A percentile compares a stretch with the other conserved stretches of the same genome.
phyloP scores from a whole-genome alignment of 1,139 yeast genomes.

The Williopsis jadinii region DNA sequence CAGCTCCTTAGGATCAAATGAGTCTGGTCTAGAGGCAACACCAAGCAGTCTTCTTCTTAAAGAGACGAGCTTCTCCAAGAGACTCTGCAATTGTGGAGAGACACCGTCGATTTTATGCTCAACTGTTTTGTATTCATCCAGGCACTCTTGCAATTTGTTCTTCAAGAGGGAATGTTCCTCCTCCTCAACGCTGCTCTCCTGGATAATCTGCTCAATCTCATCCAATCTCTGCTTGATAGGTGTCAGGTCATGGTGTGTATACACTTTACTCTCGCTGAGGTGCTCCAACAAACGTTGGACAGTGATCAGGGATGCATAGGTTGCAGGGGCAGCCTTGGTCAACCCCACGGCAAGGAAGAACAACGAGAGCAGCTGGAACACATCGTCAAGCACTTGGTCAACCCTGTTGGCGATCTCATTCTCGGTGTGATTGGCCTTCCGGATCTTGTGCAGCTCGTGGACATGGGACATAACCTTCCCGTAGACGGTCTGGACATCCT shows the following conservation, averaged over 20 bases:
- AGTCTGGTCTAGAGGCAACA: conserved; percentile 35
- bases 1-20: conserved; percentile 25
- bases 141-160: conserved; percentile 52
- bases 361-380: conserved; percentile 76
- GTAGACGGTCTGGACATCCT: conserved; percentile 52
- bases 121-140: conserved; percentile 44
- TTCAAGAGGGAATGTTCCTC: conserved; percentile 55
- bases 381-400: conserved; percentile 77
- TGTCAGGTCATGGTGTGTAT: conserved; percentile 72
- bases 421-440: conserved; percentile 20
- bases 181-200: conserved; percentile 23
- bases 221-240: conserved; percentile 67
- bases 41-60: conserved; percentile 48
- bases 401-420: conserved; percentile 33
- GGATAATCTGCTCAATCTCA: conserved; percentile 53
- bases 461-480: conserved; percentile 44
- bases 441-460: conserved; percentile 42
- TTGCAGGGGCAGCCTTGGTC: conserved; percentile 86
- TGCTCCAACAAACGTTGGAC: conserved; percentile 79
- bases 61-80: conserved; percentile 44
- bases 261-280: conserved; percentile 70
- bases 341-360: conserved; percentile 89
- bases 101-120: conserved; percentile 48
- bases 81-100: conserved; percentile 43
- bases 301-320: conserved; percentile 81